Conservation (phyloP, 2,329 filamentous ascomycete species). For the Colletotrichum sp. region DNA sequence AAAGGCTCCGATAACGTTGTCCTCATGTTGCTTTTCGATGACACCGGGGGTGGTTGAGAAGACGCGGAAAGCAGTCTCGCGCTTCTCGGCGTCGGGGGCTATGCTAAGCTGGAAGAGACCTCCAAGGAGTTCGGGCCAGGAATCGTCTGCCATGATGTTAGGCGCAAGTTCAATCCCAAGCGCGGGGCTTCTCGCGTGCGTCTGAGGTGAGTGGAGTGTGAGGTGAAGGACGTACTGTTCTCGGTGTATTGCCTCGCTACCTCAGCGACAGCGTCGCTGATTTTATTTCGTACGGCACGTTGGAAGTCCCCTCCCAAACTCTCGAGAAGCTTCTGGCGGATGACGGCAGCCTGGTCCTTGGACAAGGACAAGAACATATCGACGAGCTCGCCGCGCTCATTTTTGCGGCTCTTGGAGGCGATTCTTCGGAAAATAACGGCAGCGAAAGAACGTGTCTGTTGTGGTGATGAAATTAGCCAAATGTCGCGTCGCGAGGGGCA, state of each 20-base stretch:
- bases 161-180: background rate
- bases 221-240: slow-evolving; percentile 66
- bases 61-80: slow-evolving; percentile 92
- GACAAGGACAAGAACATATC: slow-evolving; percentile 87
- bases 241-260: slow-evolving; percentile 94
- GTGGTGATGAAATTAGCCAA: background rate
- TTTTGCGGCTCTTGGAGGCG: slow-evolving; percentile 86
- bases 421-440: slow-evolving; percentile 95
- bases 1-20: slow-evolving; percentile 87
- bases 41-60: slow-evolving; percentile 94
- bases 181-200: background rate
- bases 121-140: slow-evolving; percentile 88
- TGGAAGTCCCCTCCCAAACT: slow-evolving; percentile 76
- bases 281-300: slow-evolving; percentile 85
- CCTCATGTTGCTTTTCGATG: slow-evolving; percentile 94
- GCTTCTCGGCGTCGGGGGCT: slow-evolving; percentile 79
- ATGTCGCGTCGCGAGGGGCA: background rate
- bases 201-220: background rate
- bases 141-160: slow-evolving; percentile 61
- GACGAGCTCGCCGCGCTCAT: slow-evolving; percentile 69
- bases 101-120: slow-evolving; percentile 91
- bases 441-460: slow-evolving; percentile 84
- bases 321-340: slow-evolving; percentile 84
- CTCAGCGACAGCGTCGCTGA: slow-evolving; percentile 97
- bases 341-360: slow-evolving; percentile 74